Evolutionary conservation across 1,284 basidiomycete species (phyloP), one percentile per base, ranked within the genome.

Genomic region (Porphyrellus sp.): DNA sequence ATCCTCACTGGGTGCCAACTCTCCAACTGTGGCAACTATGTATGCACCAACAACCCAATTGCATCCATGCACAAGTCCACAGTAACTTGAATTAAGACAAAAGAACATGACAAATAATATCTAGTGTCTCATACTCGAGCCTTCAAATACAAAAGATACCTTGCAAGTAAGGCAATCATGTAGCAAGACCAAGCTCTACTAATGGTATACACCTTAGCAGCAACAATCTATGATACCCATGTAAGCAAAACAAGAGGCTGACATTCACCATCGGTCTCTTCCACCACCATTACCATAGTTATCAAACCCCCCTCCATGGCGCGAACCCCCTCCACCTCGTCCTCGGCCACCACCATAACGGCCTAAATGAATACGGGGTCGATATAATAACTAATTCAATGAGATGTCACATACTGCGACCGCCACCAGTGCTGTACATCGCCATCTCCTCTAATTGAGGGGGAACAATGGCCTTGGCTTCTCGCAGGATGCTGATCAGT

Each of bases 401-500:
- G 8, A 47, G 41, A 46, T 15, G 34, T 12, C n/a, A 70, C 80
- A 54, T 61, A 88, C 88, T 80, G 65, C 91, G 79, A 57, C 87
- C 82, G 46, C 86, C 82, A 30, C 89, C 82, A 42, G 91, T 89
- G 53, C 90, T 84, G 70, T 86, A 96, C 76, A 85, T 85, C 3
- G 81, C 81, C 93, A 99, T 97, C 74, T 98, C 91, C 70, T 94
- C 89, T 3, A 99, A 78, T 70, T 96, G 92, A 50, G 89, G 82
- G 21, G 96, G 93, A 24, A 99, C 78, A 46, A 81, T 77, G 30
- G 93, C 86, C 70, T 95, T 95, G 44, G 93, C 92, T 74, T 99
- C 96, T 59, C 83, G 80, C 57, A 99, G 75, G 62, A 99, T 98
- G 59, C 74, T 79, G 52, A 98, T 77, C 15, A 99, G 81, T 68